Evolutionary conservation across 768 basidiomycete species (phyloP).

Genomic region (Trametopsis cervina): DNA sequence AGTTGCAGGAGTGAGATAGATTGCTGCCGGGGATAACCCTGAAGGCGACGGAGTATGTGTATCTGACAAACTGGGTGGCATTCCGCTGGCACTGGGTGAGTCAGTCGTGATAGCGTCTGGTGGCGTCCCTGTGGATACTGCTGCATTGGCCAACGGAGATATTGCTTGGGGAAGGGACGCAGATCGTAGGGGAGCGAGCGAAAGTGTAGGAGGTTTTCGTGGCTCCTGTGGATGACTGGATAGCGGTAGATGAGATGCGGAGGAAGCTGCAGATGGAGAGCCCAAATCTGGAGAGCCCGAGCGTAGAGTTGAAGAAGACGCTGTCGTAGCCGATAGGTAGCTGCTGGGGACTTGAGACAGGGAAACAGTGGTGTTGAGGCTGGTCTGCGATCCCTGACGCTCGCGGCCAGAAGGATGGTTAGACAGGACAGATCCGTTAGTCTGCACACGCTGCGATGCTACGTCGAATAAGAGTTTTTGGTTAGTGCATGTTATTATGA

Average conservation of each 20-base stretch:
- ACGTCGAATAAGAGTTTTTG: not conserved
- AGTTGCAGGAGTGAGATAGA: not conserved
- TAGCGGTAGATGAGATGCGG: slow-evolving; percentile 2
- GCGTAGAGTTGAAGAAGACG: slow-evolving; percentile 9
- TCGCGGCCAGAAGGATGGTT: slow-evolving; percentile 14
- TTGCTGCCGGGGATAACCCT: not conserved
- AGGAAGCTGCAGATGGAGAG: slow-evolving; percentile 4
- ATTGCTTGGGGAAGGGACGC: slow-evolving; percentile 1
- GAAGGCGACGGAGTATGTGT: not conserved
- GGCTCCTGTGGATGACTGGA: not conserved
- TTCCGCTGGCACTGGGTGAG: not conserved
- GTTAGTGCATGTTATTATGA: not conserved
- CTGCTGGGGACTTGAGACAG: slow-evolving; percentile 3
- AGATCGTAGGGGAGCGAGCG: not conserved
- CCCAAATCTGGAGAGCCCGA: slow-evolving; percentile 5
- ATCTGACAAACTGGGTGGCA: not conserved
- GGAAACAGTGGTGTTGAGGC: slow-evolving; percentile 6
- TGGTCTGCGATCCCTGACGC: slow-evolving; percentile 18
- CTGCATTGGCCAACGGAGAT: not conserved
- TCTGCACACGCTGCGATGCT: not conserved
- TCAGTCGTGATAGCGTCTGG: not conserved
- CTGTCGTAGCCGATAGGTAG: slow-evolving; percentile 9
- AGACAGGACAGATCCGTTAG: not conserved
- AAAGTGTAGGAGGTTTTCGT: not conserved
- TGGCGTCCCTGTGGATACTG: not conserved